Evolutionary conservation across 768 basidiomycete species (phyloP).

Genomic region (Tylopilus vinaceipallidus): DNA sequence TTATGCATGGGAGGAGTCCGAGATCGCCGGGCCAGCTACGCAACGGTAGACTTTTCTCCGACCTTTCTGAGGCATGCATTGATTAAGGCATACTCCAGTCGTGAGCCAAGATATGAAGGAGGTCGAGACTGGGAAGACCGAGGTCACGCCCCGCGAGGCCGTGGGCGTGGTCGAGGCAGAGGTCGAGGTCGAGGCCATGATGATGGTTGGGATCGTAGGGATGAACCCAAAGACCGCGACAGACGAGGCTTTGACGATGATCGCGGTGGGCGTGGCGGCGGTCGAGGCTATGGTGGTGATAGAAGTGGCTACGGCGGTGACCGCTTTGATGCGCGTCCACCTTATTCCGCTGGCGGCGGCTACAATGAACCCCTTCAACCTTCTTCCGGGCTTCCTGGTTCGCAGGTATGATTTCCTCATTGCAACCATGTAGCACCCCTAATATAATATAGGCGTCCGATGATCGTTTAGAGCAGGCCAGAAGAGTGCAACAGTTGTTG

Average conservation of each 20-base stretch:
- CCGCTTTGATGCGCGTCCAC: slow-evolving; percentile 42
- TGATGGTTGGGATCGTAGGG: slow-evolving; percentile 46
- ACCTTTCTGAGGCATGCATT: slow-evolving; percentile 1
- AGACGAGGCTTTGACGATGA: slow-evolving; percentile 37
- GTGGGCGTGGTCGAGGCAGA: slow-evolving; percentile 38
- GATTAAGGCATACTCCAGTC: slow-evolving; percentile 15
- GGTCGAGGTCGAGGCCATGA: slow-evolving; percentile 36
- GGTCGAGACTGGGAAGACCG: slow-evolving; percentile 49
- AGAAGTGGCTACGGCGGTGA: slow-evolving; percentile 45
- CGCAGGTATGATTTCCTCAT: slow-evolving; percentile 31
- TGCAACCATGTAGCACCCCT: not conserved
- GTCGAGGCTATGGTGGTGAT: slow-evolving; percentile 37
- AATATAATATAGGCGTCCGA: slow-evolving; percentile 37
- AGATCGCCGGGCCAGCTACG: slow-evolving; percentile 46
- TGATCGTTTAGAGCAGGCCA: slow-evolving; percentile 85
- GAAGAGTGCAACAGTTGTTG: slow-evolving; percentile 79
- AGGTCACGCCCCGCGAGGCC: slow-evolving; percentile 39
- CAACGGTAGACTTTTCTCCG: slow-evolving; percentile 33
- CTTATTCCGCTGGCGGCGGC: slow-evolving; percentile 27
- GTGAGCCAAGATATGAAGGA: slow-evolving; percentile 36
- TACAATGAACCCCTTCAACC: slow-evolving; percentile 31
- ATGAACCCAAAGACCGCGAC: slow-evolving; percentile 42
- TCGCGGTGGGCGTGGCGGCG: slow-evolving; percentile 35
- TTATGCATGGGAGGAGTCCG: slow-evolving; percentile 79
- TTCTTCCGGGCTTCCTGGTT: slow-evolving; percentile 14